A percentile compares a stretch with the other conserved stretches of the same genome.
Conservation (phyloP, 225 moss, liverwort and hornwort species). For the Pleurozium schreberi region DNA sequence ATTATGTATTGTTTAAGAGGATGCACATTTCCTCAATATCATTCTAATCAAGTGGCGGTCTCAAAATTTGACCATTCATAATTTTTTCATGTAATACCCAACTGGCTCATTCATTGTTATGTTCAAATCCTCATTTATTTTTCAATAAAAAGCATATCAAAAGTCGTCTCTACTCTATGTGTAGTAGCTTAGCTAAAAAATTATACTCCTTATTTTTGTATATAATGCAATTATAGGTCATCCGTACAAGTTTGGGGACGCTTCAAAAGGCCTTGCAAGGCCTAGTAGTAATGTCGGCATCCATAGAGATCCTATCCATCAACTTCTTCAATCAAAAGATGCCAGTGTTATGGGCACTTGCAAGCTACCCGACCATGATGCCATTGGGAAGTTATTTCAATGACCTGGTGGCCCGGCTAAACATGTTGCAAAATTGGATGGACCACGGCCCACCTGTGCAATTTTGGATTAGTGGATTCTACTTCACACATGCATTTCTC, state of each 20-base stretch:
- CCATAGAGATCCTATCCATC: conserved; percentile 42
- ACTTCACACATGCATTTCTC: conserved; percentile 65
- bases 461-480: conserved; percentile 84
- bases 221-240: conserved; percentile 22
- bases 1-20: neutral
- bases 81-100: neutral
- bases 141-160: neutral
- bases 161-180: neutral
- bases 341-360: conserved; percentile 62
- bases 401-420: conserved; percentile 32
- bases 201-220: too few relatives aligned
- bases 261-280: conserved; percentile 57
- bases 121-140: neutral
- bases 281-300: conserved; percentile 51
- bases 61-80: neutral
- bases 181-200: rapidly evolving
- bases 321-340: conserved; percentile 57
- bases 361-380: conserved; percentile 69
- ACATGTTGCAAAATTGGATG: conserved; percentile 62
- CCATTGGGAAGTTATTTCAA: conserved; percentile 59
- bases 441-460: conserved; percentile 40
- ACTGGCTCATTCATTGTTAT: neutral
- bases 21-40: neutral
- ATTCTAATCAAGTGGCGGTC: neutral
- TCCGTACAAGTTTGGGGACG: conserved; percentile 41